Evolutionary conservation across 1,284 basidiomycete genomes (phyloP).

Genomic region (Phlebopus sp.): DNA sequence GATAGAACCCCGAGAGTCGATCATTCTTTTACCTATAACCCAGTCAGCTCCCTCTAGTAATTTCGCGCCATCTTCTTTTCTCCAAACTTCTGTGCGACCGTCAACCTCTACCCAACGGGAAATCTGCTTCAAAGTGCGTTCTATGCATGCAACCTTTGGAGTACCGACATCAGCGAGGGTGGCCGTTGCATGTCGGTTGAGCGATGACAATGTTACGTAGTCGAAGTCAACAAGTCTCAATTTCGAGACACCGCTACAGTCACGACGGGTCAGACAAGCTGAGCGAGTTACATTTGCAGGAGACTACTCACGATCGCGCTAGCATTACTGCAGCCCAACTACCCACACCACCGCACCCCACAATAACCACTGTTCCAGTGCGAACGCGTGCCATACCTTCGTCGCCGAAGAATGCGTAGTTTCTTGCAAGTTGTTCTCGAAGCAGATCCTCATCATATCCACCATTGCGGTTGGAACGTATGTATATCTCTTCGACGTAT

Average conservation of each 20-base stretch:
- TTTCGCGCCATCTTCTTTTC: conserved; percentile 68
- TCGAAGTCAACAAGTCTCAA: conserved; percentile 87
- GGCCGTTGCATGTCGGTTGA: conserved; percentile 96
- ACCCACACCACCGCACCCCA: conserved; percentile 96
- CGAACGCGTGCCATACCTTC: conserved; percentile 84
- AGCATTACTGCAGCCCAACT: conserved; percentile 96
- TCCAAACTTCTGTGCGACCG: conserved; percentile 79
- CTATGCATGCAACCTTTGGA: conserved; percentile 87
- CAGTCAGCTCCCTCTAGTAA: conserved; percentile 83
- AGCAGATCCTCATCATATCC: conserved; percentile 75
- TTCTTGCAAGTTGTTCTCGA: conserved; percentile 85
- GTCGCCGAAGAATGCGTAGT: conserved; percentile 94
- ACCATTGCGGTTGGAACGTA: conserved; percentile 15
- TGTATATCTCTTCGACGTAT: conserved; percentile 15
- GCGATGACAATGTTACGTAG: conserved; percentile 87
- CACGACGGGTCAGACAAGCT: neutral
- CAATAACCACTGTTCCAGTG: conserved; percentile 76
- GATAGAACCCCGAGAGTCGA: conserved; percentile 10
- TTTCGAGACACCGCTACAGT: conserved; percentile 63
- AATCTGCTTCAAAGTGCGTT: conserved; percentile 71
- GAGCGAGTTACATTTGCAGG: neutral
- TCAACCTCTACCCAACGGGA: conserved; percentile 77
- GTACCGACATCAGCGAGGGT: conserved; percentile 88
- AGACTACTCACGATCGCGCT: conserved; percentile 69
- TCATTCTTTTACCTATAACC: conserved; percentile 68